phyloP scores from a whole-genome alignment of 2,329 filamentous ascomycete species.

The Aureobasidium sp. region DNA sequence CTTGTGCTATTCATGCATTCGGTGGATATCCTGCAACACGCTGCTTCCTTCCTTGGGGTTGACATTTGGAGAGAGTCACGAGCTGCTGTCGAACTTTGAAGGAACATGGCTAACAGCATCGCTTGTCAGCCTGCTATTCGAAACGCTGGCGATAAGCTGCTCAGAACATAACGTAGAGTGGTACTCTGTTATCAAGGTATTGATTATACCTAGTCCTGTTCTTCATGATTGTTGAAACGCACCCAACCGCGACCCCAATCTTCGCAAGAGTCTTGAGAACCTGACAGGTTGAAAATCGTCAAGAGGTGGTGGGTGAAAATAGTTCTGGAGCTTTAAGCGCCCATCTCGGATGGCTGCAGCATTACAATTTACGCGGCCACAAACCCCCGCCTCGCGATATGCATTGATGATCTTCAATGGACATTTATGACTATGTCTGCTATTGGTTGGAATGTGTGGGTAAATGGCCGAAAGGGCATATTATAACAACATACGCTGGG shows the following conservation, averaged over 20 bases:
- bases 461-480: not conserved
- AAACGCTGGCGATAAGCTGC: too few relatives aligned
- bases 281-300: not conserved
- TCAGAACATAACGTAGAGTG: too few relatives aligned
- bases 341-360: not conserved
- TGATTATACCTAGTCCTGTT: too few relatives aligned
- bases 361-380: not conserved
- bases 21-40: not conserved
- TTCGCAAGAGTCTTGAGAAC: not conserved
- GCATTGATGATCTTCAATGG: not conserved
- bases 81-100: too few relatives aligned
- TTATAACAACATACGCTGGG: not conserved
- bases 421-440: not conserved
- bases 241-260: not conserved
- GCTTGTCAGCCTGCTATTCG: too few relatives aligned
- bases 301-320: not conserved
- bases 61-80: too few relatives aligned
- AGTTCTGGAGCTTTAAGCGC: not conserved
- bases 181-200: too few relatives aligned
- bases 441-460: not conserved
- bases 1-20: not conserved
- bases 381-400: not conserved
- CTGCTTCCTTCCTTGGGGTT: too few relatives aligned
- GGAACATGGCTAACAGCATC: too few relatives aligned
- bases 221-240: too few relatives aligned